A percentile compares a stretch with the other conserved stretches of the same genome.
These are phyloP conservation scores for Teratosphaeria nubilosa DNA, from an alignment of 2,329 filamentous ascomycete species.

Conservation along the genomic window DNA sequence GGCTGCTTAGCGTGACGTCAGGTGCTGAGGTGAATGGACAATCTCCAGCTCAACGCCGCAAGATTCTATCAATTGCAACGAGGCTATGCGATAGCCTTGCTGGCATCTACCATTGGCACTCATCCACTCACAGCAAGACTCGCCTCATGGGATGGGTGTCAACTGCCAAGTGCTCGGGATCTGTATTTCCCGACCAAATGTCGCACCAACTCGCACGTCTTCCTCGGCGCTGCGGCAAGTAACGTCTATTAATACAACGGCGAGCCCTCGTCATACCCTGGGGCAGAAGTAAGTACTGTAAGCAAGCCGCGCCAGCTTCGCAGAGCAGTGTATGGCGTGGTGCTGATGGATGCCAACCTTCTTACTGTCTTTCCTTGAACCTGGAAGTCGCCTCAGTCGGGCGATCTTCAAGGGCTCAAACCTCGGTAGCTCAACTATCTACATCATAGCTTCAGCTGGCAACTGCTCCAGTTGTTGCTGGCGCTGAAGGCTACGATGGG, in stretches of 20 bases:
- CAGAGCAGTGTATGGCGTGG: neutral
- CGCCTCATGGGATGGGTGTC: neutral
- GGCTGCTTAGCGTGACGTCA: neutral
- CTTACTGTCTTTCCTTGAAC: neutral
- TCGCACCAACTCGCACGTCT: neutral
- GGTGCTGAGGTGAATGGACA: neutral
- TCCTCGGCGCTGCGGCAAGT: neutral
- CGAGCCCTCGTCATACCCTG: neutral
- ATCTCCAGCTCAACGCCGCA: no score
- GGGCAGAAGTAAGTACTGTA: no score
- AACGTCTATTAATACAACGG: neutral
- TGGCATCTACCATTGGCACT: neutral
- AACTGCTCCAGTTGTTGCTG: neutral
- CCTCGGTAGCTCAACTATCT: neutral
- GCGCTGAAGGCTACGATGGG: constrained; percentile 11
- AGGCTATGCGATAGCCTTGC: no score
- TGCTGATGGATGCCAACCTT: neutral
- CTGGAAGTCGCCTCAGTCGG: neutral
- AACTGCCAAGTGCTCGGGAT: neutral
- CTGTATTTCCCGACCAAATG: neutral
- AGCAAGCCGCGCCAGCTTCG: no score
- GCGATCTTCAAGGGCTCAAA: neutral
- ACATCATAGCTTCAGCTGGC: neutral
- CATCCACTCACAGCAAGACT: neutral
- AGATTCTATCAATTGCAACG: no score